Percentiles rank a stretch among this genome's conserved stretches.
Evolutionary conservation across 805 yeast species (phyloP).

Genomic region (Wickerhamomyces queroliae): DNA sequence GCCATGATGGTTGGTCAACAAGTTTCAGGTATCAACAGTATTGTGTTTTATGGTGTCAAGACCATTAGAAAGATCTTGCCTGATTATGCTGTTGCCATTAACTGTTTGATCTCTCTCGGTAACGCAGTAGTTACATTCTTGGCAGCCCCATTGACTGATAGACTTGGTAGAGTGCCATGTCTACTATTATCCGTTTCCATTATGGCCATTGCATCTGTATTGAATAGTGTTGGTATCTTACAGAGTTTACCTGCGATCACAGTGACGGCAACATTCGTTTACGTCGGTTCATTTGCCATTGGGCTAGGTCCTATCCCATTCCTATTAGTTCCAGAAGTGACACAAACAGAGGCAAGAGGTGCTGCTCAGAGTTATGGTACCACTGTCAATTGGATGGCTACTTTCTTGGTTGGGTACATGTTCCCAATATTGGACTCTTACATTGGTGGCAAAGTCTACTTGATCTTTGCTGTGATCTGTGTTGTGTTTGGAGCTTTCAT

Average conservation of each 20-base stretch:
- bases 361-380: slow-evolving; percentile 93
- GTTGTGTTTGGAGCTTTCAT: slow-evolving; percentile 43
- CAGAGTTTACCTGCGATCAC: slow-evolving; percentile 40
- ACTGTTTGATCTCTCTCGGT: slow-evolving; percentile 67
- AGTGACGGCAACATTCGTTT: slow-evolving; percentile 59
- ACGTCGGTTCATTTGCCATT: slow-evolving; percentile 81
- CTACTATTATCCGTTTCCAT: slow-evolving; percentile 57
- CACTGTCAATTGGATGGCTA: slow-evolving; percentile 85
- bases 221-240: slow-evolving; percentile 64
- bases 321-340: slow-evolving; percentile 80
- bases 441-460: slow-evolving; percentile 77
- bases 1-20: slow-evolving; percentile 82
- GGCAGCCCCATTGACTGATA: slow-evolving; percentile 74
- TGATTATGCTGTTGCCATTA: slow-evolving; percentile 59
- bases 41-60: slow-evolving; percentile 88
- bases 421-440: slow-evolving; percentile 67
- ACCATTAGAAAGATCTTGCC: slow-evolving; percentile 74
- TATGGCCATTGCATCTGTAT: slow-evolving; percentile 61
- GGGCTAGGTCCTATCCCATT: slow-evolving; percentile 98
- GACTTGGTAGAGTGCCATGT: slow-evolving; percentile 68
- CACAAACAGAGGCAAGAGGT: slow-evolving; percentile 73
- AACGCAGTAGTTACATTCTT: slow-evolving; percentile 70
- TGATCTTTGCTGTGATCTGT: slow-evolving; percentile 61
- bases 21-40: slow-evolving; percentile 87
- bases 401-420: slow-evolving; percentile 71